These are phyloP conservation scores for Puccinia hordei DNA, from an alignment of 1,284 basidiomycete genomes.

Conservation along the genomic window DNA sequence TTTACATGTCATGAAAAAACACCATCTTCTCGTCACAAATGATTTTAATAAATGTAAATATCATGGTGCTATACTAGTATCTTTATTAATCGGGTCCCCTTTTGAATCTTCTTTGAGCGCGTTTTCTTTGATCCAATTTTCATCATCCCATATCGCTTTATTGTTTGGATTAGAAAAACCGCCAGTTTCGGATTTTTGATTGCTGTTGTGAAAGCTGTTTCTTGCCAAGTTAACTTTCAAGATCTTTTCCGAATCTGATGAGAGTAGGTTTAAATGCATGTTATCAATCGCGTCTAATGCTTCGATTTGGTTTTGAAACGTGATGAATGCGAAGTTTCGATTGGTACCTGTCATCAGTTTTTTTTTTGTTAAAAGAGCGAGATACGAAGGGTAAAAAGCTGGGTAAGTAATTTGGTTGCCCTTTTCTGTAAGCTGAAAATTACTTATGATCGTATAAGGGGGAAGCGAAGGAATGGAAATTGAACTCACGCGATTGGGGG, in stretches of 20 bases:
- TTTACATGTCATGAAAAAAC: not conserved
- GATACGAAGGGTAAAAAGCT: constrained; percentile 12
- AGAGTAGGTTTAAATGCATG: constrained; percentile 57
- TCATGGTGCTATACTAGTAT: not conserved
- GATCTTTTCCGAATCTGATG: constrained; percentile 29
- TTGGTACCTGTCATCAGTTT: constrained; percentile 41
- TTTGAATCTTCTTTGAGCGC: constrained; percentile 29
- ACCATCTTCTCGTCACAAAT: not conserved
- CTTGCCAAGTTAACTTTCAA: constrained; percentile 48
- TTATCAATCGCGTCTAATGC: constrained; percentile 58
- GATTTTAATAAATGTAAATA: not conserved
- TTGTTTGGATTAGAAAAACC: constrained; percentile 24
- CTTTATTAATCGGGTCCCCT: not conserved
- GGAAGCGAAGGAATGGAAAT: not conserved
- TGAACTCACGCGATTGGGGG: constrained; percentile 53
- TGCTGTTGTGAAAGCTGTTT: constrained; percentile 10
- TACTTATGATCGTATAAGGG: not conserved
- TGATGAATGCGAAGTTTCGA: constrained; percentile 57
- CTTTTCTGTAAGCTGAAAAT: not conserved
- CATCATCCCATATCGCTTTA: constrained; percentile 43
- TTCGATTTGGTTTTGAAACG: constrained; percentile 52
- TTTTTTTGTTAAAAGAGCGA: not conserved
- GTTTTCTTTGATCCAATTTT: constrained; percentile 46
- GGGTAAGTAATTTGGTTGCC: not conserved
- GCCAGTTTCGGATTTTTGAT: constrained; percentile 4